Conservation (phyloP, 495 filamentous ascomycete species). For the Penicillium cataractarum region DNA sequence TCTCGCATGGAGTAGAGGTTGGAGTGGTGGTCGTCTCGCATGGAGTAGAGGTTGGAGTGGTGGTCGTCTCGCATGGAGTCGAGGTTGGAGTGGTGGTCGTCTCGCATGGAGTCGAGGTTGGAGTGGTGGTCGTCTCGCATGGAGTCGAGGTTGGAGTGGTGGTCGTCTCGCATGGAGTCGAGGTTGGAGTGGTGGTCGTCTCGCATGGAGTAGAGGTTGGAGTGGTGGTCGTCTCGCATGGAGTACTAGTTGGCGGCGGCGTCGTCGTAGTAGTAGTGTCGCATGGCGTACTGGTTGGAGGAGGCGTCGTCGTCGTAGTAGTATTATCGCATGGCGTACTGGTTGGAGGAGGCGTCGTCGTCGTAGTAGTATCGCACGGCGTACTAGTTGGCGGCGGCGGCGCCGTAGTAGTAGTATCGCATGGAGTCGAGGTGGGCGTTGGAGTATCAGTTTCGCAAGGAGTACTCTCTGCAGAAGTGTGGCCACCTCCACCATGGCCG, state of each 20-base stretch:
- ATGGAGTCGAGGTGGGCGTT: constrained; percentile 15
- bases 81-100: neutral
- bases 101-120: constrained; percentile 4
- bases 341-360: constrained; percentile 14
- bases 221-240: constrained; percentile 20
- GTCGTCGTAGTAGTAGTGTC: constrained; percentile 19
- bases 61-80: constrained; percentile 15
- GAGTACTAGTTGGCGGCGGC: constrained; percentile 11
- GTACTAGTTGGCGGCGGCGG: neutral
- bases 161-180: constrained; percentile 19
- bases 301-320: constrained; percentile 5
- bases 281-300: constrained; percentile 20
- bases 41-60: constrained; percentile 7
- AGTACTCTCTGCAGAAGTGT: constrained; percentile 8
- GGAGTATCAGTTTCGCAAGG: constrained; percentile 20
- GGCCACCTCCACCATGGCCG: constrained; percentile 7
- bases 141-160: constrained; percentile 15
- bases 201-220: constrained; percentile 18
- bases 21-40: constrained; percentile 17
- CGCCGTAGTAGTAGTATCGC: constrained; percentile 22
- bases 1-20: constrained; percentile 14
- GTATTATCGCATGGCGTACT: neutral
- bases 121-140: constrained; percentile 16
- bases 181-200: constrained; percentile 1
- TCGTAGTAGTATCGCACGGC: neutral